Evolutionary conservation across 441 rosid genomes (phyloP).

Genomic region (Pelargonium australe): DNA sequence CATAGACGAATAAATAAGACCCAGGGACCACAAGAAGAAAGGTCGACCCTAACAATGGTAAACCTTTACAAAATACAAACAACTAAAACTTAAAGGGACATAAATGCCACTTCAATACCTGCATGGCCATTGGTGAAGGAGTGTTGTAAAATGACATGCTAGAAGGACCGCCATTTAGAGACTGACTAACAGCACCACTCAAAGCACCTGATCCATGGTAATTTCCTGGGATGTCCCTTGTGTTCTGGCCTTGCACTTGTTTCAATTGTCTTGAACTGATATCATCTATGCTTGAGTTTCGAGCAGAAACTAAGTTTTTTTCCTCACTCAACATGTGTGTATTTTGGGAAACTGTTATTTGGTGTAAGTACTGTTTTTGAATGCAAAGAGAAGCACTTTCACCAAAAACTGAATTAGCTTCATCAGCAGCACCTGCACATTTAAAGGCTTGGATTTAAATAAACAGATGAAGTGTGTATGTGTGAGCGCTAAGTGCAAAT

Average conservation of each 20-base stretch:
- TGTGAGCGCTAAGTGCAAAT: neutral
- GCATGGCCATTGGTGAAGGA: slow-evolving; percentile 44
- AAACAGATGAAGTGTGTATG: neutral
- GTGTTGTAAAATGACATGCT: slow-evolving; percentile 36
- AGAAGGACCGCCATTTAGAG: slow-evolving; percentile 26
- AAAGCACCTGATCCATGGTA: slow-evolving; percentile 29
- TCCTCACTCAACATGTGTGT: slow-evolving; percentile 20
- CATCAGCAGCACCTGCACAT: slow-evolving; percentile 46
- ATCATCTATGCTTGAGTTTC: slow-evolving; percentile 25
- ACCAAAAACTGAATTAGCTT: slow-evolving; percentile 39
- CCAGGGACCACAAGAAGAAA: slow-evolving; percentile 17
- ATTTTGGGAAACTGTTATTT: slow-evolving; percentile 20
- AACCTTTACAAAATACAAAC: neutral
- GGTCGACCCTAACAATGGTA: neutral
- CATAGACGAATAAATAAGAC: slow-evolving; percentile 13
- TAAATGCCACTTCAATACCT: slow-evolving; percentile 23
- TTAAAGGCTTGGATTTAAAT: neutral
- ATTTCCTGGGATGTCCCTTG: slow-evolving; percentile 25
- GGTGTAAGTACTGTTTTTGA: slow-evolving; percentile 27
- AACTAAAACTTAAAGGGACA: neutral
- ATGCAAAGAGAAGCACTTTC: slow-evolving; percentile 32
- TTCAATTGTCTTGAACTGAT: slow-evolving; percentile 26
- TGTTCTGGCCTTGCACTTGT: slow-evolving; percentile 27
- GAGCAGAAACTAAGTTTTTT: slow-evolving; percentile 22
- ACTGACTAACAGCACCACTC: slow-evolving; percentile 27